Evolutionary conservation across 169 alveolate species (phyloP).

Genomic region (Eimeria praecox): DNA sequence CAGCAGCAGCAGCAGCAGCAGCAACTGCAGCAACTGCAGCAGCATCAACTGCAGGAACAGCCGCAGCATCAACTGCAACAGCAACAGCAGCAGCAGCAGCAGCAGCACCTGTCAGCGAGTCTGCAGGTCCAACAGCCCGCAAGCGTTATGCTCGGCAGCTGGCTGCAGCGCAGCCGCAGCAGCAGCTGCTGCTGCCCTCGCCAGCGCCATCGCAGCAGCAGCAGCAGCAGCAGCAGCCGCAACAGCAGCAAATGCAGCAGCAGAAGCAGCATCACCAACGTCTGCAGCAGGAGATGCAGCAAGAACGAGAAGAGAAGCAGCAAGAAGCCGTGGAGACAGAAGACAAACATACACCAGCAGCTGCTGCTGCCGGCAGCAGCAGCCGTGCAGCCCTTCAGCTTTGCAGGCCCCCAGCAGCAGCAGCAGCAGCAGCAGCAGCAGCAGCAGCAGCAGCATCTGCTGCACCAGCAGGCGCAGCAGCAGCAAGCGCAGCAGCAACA

Average conservation of each 20-base stretch:
- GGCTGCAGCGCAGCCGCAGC: conserved; percentile 38
- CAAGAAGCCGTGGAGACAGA: not conserved
- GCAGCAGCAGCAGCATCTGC: not conserved
- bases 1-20: conserved; percentile 9
- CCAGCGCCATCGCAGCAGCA: not conserved
- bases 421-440: conserved; percentile 8
- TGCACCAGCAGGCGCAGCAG: not conserved
- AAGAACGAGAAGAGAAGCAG: not conserved
- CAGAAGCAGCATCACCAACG: not conserved
- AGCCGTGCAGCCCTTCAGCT: not conserved
- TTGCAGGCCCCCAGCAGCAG: not conserved
- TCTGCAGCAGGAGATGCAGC: conserved; percentile 22
- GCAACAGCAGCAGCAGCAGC: not conserved
- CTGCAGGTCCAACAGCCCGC: not conserved
- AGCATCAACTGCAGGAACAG: not conserved
- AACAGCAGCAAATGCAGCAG: not conserved
- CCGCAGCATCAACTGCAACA: not conserved
- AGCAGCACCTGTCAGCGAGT: conserved; percentile 6
- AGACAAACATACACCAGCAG: not conserved
- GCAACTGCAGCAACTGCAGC: conserved; percentile 7
- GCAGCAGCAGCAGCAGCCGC: not conserved
- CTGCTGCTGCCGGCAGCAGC: not conserved
- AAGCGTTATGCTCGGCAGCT: not conserved
- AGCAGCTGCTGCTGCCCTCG: conserved; percentile 23
- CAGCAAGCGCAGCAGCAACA: not conserved